phyloP scores from a whole-genome alignment of 768 basidiomycete species.

The Psilocybe cyanescens region DNA sequence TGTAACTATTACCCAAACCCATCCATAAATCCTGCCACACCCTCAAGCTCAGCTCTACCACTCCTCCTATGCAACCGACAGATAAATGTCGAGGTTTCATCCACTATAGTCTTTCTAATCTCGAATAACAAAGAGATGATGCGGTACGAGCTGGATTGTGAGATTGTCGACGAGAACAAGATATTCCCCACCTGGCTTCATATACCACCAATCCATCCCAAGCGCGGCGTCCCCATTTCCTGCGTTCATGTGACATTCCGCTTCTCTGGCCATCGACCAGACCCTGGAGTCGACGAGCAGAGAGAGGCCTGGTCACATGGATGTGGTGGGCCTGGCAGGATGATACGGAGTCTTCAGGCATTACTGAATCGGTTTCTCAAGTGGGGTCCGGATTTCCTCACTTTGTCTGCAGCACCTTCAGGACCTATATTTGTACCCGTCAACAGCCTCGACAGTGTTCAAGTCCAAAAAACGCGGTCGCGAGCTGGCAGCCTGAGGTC shows the following conservation, averaged over 20 bases:
- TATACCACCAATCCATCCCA: neutral
- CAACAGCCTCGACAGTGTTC: neutral
- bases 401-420: neutral
- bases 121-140: neutral
- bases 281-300: neutral
- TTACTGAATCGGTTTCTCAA: neutral
- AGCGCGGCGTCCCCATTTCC: neutral
- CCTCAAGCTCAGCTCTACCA: neutral
- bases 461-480: neutral
- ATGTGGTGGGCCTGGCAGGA: neutral
- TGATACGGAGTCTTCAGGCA: neutral
- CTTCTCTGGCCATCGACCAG: neutral
- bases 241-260: neutral
- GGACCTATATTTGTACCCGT: neutral
- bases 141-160: neutral
- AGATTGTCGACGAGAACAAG: neutral
- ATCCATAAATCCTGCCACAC: neutral
- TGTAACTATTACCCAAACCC: neutral
- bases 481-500: neutral
- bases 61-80: slow-evolving; percentile 3
- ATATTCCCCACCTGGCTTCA: neutral
- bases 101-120: neutral
- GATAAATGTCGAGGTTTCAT: neutral
- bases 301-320: neutral
- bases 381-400: neutral